Conservation (phyloP, 805 yeast genomes). For the Saitoella complicata region DNA sequence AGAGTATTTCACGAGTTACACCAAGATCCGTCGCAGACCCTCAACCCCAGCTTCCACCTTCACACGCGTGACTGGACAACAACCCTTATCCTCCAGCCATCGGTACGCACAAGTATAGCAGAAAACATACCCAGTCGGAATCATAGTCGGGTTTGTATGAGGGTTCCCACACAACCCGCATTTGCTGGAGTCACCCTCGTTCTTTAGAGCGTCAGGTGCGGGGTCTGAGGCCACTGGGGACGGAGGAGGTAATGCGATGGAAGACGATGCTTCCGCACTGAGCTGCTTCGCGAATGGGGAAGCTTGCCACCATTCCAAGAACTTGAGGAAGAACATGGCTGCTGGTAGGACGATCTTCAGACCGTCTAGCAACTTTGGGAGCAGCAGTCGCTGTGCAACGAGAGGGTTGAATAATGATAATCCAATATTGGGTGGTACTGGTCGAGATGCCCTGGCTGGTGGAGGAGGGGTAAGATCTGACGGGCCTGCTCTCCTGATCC, state of each 20-base stretch:
- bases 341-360: conserved; percentile 46
- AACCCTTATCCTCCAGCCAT: conserved; percentile 42
- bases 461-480: conserved; percentile 12
- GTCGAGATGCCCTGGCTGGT: background rate
- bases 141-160: conserved; percentile 64
- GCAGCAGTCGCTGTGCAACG: too few species aligned
- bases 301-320: conserved; percentile 85
- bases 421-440: too few species aligned
- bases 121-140: conserved; percentile 83
- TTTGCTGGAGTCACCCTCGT: conserved; percentile 14
- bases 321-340: conserved; percentile 65
- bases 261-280: conserved; percentile 24
- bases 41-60: background rate
- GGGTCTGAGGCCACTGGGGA: background rate
- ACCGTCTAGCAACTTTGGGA: background rate
- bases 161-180: conserved; percentile 59
- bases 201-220: conserved; percentile 2
- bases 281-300: conserved; percentile 52
- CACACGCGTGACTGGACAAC: conserved; percentile 67
- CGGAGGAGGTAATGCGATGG: background rate
- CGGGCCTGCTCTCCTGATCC: conserved; percentile 50
- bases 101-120: conserved; percentile 76
- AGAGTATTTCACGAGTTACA: too few species aligned
- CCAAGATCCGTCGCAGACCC: too few species aligned
- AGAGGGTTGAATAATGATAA: conserved; percentile 1